Conservation (phyloP, 371 early-diverging fungal species). For the Polyrhizophydium stewartii region DNA sequence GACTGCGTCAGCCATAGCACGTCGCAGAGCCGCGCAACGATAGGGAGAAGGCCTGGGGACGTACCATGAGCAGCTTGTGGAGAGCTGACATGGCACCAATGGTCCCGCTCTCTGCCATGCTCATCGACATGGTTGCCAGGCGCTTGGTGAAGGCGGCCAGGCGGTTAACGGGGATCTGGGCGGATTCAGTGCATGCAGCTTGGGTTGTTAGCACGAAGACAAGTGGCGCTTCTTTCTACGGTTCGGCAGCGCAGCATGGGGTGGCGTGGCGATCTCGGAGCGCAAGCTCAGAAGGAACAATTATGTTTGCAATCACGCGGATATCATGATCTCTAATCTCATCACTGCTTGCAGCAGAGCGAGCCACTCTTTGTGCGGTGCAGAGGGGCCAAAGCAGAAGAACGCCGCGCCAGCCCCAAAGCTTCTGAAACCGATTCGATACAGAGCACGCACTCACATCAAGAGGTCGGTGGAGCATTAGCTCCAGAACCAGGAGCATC, state of each 20-base stretch:
- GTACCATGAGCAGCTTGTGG: slow-evolving; percentile 22
- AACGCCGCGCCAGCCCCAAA: no score
- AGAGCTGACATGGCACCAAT: slow-evolving; percentile 31
- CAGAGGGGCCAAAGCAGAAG: no score
- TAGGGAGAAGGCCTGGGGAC: slow-evolving; percentile 3
- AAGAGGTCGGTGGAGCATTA: not conserved
- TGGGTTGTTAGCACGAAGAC: not conserved
- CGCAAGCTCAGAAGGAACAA: slow-evolving; percentile 18
- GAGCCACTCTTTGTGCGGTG: not conserved
- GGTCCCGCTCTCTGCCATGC: slow-evolving; percentile 61
- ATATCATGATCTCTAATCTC: slow-evolving; percentile 5
- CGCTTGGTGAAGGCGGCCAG: slow-evolving; percentile 65
- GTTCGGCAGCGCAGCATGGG: not conserved
- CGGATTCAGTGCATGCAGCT: slow-evolving; percentile 2
- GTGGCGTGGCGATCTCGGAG: not conserved
- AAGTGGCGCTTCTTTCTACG: not conserved
- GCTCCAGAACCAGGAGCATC: slow-evolving; percentile 34
- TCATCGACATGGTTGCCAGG: slow-evolving; percentile 47
- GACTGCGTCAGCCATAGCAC: slow-evolving; percentile 17
- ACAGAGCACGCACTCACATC: no score
- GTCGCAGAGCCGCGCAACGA: no score
- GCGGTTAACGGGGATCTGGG: slow-evolving; percentile 61
- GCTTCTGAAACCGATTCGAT: no score
- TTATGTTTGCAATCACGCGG: not conserved
- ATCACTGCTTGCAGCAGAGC: slow-evolving; percentile 11